Evolutionary conservation across 2,329 filamentous ascomycete species (phyloP).

Genomic region (Elsinoe fawcettii): DNA sequence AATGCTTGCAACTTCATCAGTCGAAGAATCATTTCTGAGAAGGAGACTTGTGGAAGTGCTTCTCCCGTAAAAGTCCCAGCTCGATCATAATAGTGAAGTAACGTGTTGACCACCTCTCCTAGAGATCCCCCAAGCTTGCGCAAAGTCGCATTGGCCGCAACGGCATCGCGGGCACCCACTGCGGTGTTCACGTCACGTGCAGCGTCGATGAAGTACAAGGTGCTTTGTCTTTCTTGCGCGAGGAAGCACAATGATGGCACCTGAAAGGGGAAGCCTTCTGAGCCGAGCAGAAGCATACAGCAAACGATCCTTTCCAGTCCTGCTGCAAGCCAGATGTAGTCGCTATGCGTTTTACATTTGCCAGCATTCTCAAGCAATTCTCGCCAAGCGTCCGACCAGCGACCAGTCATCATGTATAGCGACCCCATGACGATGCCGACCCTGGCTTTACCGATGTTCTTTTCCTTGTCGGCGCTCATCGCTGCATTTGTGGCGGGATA

Average conservation of each 20-base stretch:
- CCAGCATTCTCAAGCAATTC: constrained; percentile 74
- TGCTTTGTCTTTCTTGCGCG: constrained; percentile 21
- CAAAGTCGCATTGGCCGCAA: constrained; percentile 27
- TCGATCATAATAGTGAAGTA: constrained; percentile 64
- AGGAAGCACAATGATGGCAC: constrained; percentile 34
- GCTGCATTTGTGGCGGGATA: constrained; percentile 32
- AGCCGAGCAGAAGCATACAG: constrained; percentile 74
- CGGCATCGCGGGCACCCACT: constrained; percentile 15
- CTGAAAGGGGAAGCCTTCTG: constrained; percentile 75
- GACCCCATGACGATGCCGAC: constrained; percentile 73
- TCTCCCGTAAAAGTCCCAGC: constrained; percentile 57
- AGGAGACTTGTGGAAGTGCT: constrained; percentile 60
- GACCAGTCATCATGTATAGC: constrained; percentile 78
- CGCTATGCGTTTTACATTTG: constrained; percentile 69
- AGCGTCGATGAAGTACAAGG: constrained; percentile 15
- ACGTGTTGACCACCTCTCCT: constrained; percentile 67
- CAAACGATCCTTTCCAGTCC: constrained; percentile 81
- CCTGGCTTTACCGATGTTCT: constrained; percentile 73
- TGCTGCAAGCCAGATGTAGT: constrained; percentile 97
- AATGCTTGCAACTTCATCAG: constrained; percentile 63
- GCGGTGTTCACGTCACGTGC: constrained; percentile 7
- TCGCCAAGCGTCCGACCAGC: constrained; percentile 80
- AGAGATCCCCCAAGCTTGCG: constrained; percentile 51
- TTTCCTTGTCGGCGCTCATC: constrained; percentile 40
- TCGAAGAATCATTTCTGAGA: constrained; percentile 66